These are phyloP conservation scores for Linderina pennispora DNA, from an alignment of 192 early-diverging fungal genomes.

Conservation along the genomic window DNA sequence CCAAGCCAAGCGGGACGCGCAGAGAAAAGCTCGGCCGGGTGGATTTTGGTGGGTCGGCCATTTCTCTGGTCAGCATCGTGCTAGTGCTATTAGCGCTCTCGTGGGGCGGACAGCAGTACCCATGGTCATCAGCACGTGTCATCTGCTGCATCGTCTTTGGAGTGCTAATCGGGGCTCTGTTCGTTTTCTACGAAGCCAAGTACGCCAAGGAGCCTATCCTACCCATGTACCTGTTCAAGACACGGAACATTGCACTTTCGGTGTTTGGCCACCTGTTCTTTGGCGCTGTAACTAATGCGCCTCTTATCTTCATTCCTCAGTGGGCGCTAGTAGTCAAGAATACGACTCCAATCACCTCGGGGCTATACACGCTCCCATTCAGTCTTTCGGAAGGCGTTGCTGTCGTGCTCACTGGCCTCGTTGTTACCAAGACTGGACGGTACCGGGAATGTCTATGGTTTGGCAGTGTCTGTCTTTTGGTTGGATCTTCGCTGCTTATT, in stretches of 20 bases:
- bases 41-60: constrained; percentile 54
- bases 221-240: constrained; percentile 48
- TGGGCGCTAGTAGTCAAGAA: constrained; percentile 12
- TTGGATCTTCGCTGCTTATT: constrained; percentile 5
- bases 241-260: constrained; percentile 31
- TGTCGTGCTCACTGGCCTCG: background rate
- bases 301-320: constrained; percentile 10
- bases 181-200: constrained; percentile 55
- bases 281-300: constrained; percentile 14
- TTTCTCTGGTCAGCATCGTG: constrained; percentile 46
- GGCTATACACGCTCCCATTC: constrained; percentile 9
- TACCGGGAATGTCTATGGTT: constrained; percentile 18
- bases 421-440: constrained; percentile 7
- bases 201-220: constrained; percentile 55
- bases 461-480: background rate
- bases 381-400: constrained; percentile 7
- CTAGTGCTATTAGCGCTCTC: constrained; percentile 59
- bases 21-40: constrained; percentile 48
- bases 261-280: constrained; percentile 9
- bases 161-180: constrained; percentile 23
- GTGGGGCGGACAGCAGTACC: constrained; percentile 54
- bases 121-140: constrained; percentile 42
- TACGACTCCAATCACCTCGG: constrained; percentile 14
- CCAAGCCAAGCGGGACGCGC: constrained; percentile 2
- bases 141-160: constrained; percentile 32